Conservation (phyloP, 768 basidiomycete species). For the Cubamyces sp. region DNA sequence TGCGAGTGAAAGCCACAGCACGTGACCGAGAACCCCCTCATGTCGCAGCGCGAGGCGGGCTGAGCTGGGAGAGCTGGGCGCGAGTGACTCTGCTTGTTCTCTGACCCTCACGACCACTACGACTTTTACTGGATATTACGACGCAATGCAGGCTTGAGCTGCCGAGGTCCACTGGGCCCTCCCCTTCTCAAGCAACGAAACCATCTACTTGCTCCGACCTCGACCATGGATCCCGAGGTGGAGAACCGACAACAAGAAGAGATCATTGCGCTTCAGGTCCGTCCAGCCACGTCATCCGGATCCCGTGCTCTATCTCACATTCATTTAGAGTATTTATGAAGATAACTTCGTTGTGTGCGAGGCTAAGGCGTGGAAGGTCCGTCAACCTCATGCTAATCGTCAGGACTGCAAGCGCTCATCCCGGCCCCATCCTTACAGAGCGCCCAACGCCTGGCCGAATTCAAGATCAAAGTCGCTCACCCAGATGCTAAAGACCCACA, state of each 20-base stretch:
- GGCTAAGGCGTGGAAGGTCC: conserved; percentile 84
- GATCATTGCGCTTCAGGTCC: conserved; percentile 67
- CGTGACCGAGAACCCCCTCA: conserved; percentile 12
- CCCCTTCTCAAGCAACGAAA: conserved; percentile 58
- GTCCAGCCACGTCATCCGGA: neutral
- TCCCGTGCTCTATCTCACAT: neutral
- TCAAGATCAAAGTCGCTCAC: conserved; percentile 72
- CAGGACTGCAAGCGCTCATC: conserved; percentile 4
- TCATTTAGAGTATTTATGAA: conserved; percentile 65
- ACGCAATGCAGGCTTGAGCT: conserved; percentile 73
- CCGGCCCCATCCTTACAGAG: conserved; percentile 45
- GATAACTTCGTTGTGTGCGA: conserved; percentile 76
- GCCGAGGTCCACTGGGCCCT: conserved; percentile 72
- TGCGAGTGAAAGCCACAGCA: conserved; percentile 3
- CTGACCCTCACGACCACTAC: conserved; percentile 21
- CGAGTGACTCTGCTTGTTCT: conserved; percentile 17
- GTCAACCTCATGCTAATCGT: conserved; percentile 20
- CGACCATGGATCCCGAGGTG: conserved; percentile 64
- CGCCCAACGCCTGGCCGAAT: conserved; percentile 72
- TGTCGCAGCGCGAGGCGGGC: conserved; percentile 12
- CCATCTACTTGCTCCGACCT: conserved; percentile 35
- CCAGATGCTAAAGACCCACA: conserved; percentile 58
- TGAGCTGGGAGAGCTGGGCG: conserved; percentile 9
- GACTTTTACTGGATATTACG: conserved; percentile 8
- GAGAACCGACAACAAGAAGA: conserved; percentile 71